Conservation (phyloP, 2,329 filamentous ascomycete species). For the Claviceps humidiphila region DNA sequence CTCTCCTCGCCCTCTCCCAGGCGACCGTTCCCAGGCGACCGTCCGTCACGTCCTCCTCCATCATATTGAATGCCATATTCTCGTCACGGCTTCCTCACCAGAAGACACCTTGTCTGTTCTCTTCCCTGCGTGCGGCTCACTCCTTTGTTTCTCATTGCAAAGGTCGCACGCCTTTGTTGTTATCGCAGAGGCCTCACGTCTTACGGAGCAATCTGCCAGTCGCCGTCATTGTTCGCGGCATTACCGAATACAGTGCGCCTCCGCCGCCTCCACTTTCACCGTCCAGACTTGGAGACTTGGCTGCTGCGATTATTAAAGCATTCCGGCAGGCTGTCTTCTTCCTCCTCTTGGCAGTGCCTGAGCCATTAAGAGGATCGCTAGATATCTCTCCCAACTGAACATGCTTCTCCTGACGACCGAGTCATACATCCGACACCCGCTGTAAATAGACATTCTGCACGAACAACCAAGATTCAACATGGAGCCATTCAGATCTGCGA, state of each 20-base stretch:
- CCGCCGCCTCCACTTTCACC: too few species aligned
- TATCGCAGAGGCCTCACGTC: too few species aligned
- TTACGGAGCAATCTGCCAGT: too few species aligned
- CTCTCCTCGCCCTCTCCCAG: background rate
- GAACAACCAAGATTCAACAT: background rate
- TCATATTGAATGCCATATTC: background rate
- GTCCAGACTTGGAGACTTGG: background rate
- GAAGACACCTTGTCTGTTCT: too few species aligned
- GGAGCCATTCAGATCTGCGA: conserved; percentile 1
- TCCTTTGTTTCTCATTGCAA: too few species aligned
- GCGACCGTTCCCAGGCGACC: too few species aligned
- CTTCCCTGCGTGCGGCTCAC: too few species aligned
- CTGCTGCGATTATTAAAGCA: background rate
- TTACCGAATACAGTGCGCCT: too few species aligned
- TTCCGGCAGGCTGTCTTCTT: background rate
- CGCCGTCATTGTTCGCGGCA: too few species aligned
- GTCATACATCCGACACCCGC: background rate
- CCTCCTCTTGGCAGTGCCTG: background rate
- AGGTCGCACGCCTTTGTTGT: too few species aligned
- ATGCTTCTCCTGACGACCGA: conserved; percentile 5
- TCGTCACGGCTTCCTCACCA: background rate
- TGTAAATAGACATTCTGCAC: background rate
- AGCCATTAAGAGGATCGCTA: background rate
- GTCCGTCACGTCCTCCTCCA: background rate
- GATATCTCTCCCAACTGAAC: conserved; percentile 1